Conservation (phyloP, 768 basidiomycete species). For the Leccinum rimulosum region DNA sequence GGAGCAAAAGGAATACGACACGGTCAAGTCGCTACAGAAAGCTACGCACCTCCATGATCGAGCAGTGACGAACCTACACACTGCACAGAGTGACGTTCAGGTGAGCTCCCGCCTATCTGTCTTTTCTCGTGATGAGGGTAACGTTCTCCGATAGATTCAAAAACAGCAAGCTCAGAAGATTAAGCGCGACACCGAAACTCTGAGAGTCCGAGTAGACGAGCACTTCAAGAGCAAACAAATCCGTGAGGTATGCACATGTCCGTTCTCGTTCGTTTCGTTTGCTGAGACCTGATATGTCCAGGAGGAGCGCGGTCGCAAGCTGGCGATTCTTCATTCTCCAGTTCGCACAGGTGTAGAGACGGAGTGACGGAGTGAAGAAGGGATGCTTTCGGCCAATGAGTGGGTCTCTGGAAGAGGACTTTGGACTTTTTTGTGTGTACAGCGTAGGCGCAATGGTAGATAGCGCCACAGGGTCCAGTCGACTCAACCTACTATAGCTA, state of each 20-base stretch:
- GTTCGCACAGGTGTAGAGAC: not conserved
- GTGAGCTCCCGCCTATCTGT: constrained; percentile 24
- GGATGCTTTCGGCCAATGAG: not conserved
- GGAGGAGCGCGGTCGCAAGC: constrained; percentile 21
- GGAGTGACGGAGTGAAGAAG: not conserved
- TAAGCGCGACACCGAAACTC: constrained; percentile 16
- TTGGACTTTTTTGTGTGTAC: not conserved
- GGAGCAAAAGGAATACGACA: constrained; percentile 49
- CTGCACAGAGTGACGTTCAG: constrained; percentile 44
- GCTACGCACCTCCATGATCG: constrained; percentile 52
- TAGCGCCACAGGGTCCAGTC: too few species aligned
- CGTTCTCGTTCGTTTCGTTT: not conserved
- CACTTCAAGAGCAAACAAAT: constrained; percentile 18
- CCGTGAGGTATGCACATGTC: constrained; percentile 20
- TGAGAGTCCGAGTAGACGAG: constrained; percentile 22
- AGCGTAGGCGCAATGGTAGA: not conserved
- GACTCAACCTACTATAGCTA: too few species aligned
- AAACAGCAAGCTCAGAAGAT: constrained; percentile 21
- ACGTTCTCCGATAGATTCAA: constrained; percentile 19
- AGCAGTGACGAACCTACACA: constrained; percentile 41
- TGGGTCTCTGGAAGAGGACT: not conserved
- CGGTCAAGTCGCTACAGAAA: constrained; percentile 49
- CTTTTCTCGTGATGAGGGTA: not conserved
- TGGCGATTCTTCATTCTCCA: constrained; percentile 12
- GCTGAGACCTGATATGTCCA: not conserved